These are phyloP conservation scores for Suillus placidus DNA, from an alignment of 768 basidiomycete species.

Conservation along the genomic window DNA sequence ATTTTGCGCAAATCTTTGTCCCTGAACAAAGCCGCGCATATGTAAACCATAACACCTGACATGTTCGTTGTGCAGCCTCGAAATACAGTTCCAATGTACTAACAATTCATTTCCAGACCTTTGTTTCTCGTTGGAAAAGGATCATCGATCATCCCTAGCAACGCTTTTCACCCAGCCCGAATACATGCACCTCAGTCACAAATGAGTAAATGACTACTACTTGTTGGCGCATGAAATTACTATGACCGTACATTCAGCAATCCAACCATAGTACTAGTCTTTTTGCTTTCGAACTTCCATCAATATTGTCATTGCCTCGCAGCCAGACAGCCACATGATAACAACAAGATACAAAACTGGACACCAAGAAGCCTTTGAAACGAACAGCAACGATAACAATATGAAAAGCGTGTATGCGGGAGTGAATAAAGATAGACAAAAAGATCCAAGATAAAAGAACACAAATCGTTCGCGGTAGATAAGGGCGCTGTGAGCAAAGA, in stretches of 20 bases:
- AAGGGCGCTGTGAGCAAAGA: background rate
- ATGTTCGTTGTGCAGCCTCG: background rate
- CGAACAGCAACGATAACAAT: background rate
- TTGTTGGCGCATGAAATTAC: background rate
- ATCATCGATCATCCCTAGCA: background rate
- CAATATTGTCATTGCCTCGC: background rate
- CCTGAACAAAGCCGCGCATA: background rate
- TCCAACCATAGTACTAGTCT: background rate
- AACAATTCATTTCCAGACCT: background rate
- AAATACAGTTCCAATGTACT: background rate
- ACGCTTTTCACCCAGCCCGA: background rate
- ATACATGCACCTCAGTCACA: background rate
- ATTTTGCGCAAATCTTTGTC: background rate
- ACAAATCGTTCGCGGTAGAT: background rate
- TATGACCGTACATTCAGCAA: background rate
- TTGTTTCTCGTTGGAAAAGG: background rate
- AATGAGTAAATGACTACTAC: background rate
- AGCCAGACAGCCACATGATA: background rate
- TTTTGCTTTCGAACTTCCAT: background rate
- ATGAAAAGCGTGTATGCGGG: background rate
- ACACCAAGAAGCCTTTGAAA: background rate
- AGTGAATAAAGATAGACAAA: conserved; percentile 12
- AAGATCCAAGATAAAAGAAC: conserved; percentile 8
- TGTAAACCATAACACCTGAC: background rate
- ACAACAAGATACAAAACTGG: background rate